phyloP scores from a whole-genome alignment of 2,329 filamentous ascomycete species.

The Exophiala phaeomuriformis region DNA sequence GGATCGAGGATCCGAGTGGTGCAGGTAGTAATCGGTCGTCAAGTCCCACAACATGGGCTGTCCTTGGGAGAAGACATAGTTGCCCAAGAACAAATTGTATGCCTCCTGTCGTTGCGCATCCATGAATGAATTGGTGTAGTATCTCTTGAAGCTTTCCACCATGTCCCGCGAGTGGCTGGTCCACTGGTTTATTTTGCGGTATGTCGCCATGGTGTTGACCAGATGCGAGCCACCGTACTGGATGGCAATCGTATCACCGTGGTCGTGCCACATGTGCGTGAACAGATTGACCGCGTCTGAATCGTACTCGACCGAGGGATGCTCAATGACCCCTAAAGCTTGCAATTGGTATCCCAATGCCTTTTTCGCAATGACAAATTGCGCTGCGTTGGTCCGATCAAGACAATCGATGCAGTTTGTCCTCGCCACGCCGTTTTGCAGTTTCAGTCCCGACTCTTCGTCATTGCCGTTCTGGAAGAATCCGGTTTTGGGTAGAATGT shows the following conservation, averaged over 20 bases:
- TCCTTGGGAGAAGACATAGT: constrained; percentile 80
- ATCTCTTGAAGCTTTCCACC: constrained; percentile 98
- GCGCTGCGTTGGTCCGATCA: constrained; percentile 92
- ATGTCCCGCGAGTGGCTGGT: constrained; percentile 95
- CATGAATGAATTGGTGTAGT: constrained; percentile 97
- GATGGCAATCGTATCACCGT: constrained; percentile 94
- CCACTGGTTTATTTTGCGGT: constrained; percentile 98
- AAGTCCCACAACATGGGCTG: constrained; percentile 97
- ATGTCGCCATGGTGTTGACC: constrained; percentile 98
- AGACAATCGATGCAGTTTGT: constrained; percentile 98
- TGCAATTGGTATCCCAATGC: constrained; percentile 88
- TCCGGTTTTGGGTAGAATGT: constrained; percentile 74
- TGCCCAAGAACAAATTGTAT: constrained; percentile 93
- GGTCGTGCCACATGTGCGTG: constrained; percentile 96
- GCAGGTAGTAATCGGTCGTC: constrained; percentile 88
- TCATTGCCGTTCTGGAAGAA: constrained; percentile 92
- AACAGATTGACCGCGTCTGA: constrained; percentile 94
- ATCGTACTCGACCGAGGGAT: constrained; percentile 78
- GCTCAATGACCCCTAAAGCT: constrained; percentile 76
- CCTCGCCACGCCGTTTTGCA: constrained; percentile 86
- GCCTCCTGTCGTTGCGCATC: constrained; percentile 97
- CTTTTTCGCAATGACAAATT: constrained; percentile 94
- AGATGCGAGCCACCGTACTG: constrained; percentile 96
- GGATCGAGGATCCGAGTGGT: constrained; percentile 73
- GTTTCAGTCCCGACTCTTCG: constrained; percentile 54